phyloP scores from a whole-genome alignment of 2,329 filamentous ascomycete genomes.

The Cucurbitaria berberidis region DNA sequence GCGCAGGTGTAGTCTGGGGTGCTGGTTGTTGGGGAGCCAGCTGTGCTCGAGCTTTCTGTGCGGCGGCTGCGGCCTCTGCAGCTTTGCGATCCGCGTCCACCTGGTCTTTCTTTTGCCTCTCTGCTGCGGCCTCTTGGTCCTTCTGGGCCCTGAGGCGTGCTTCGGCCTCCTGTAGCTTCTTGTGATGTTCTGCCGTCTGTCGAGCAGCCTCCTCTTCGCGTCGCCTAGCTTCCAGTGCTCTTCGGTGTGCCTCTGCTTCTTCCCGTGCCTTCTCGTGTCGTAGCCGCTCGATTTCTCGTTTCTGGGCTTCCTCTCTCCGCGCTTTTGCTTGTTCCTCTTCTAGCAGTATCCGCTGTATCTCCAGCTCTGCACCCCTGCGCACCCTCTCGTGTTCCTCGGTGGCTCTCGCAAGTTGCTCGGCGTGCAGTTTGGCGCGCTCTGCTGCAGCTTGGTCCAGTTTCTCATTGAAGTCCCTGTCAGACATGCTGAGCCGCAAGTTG shows the following conservation, averaged over 20 bases:
- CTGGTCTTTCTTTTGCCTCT: conserved; percentile 35
- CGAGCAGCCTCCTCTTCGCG: conserved; percentile 41
- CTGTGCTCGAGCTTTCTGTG: conserved; percentile 29
- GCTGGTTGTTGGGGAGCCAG: conserved; percentile 21
- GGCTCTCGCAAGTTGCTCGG: conserved; percentile 69
- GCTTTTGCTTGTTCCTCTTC: conserved; percentile 48
- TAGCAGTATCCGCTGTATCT: conserved; percentile 56
- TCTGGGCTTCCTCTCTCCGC: conserved; percentile 45
- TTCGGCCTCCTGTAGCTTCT: conserved; percentile 38
- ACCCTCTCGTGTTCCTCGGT: conserved; percentile 71
- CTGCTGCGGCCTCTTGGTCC: conserved; percentile 37
- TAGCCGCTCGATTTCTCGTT: conserved; percentile 49
- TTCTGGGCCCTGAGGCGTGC: conserved; percentile 39
- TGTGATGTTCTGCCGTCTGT: conserved; percentile 35
- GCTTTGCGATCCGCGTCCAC: conserved; percentile 40
- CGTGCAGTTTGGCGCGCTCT: conserved; percentile 68
- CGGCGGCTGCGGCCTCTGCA: conserved; percentile 34
- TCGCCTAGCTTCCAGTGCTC: conserved; percentile 42
- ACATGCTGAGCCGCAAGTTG: conserved; percentile 50
- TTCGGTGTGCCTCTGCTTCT: conserved; percentile 45
- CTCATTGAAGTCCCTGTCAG: conserved; percentile 58
- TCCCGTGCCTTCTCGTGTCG: conserved; percentile 53
- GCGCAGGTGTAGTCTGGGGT: conserved; percentile 10
- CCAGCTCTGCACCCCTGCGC: conserved; percentile 60
- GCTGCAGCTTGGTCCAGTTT: conserved; percentile 67